A percentile compares a stretch with the other conserved stretches of the same genome.
These are phyloP conservation scores for Theobroma grandiflorum DNA, from an alignment of 441 rosid species.

Conservation along the genomic window DNA sequence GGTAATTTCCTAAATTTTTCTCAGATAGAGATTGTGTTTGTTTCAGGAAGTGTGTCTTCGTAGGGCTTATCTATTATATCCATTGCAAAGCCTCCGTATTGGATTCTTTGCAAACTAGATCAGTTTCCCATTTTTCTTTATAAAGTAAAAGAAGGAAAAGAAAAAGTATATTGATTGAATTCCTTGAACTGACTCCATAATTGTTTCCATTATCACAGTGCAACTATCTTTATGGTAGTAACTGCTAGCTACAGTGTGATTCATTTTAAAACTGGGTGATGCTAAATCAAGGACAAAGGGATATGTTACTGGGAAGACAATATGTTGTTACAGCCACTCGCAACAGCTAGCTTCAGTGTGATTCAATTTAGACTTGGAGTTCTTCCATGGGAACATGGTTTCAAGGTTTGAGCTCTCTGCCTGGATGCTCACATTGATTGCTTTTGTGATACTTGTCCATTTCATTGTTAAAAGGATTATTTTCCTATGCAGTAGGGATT, in stretches of 20 bases:
- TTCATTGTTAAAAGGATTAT: too few species aligned
- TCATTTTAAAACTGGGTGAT: too few species aligned
- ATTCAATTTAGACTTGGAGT: too few species aligned
- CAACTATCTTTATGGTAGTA: background rate
- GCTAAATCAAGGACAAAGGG: too few species aligned
- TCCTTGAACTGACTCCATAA: background rate
- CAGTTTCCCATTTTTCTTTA: background rate
- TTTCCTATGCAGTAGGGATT: too few species aligned
- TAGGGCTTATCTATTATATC: background rate
- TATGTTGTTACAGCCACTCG: too few species aligned
- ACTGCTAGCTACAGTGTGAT: background rate
- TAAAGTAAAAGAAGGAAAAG: background rate
- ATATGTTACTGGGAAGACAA: too few species aligned
- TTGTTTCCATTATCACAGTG: background rate
- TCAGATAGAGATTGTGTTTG: background rate
- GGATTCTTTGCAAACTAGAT: background rate
- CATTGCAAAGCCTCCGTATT: slow-evolving; percentile 4
- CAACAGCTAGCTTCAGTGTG: too few species aligned
- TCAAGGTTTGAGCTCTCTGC: too few species aligned
- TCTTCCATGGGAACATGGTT: too few species aligned
- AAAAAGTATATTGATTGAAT: background rate
- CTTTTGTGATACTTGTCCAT: too few species aligned
- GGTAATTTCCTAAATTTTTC: slow-evolving; percentile 18
- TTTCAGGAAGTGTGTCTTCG: background rate
- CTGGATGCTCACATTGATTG: too few species aligned